A percentile compares a stretch with the other conserved stretches of the same genome.
Evolutionary conservation across 2,329 filamentous ascomycete species (phyloP).

Genomic region (Dendrostoma leiphaemia): DNA sequence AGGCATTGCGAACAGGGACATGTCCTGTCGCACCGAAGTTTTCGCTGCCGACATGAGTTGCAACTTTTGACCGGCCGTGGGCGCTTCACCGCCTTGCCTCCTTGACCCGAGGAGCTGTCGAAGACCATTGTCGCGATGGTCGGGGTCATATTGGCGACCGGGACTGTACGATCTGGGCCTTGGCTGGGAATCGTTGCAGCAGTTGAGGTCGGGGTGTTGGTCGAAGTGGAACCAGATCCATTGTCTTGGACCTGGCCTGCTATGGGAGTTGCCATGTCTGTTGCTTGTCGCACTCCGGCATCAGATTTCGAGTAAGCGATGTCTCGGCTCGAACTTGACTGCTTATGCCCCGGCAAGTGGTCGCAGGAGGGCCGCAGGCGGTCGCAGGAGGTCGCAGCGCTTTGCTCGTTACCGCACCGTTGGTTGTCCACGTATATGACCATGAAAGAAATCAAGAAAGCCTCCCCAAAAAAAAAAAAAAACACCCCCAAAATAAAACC

Average conservation of each 20-base stretch:
- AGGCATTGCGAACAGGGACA: constrained; percentile 57
- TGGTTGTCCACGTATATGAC: too few species aligned
- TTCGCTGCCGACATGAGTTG: constrained; percentile 56
- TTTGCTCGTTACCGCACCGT: neutral
- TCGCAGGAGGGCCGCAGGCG: neutral
- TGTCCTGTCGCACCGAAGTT: constrained; percentile 55
- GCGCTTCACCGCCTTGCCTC: constrained; percentile 44
- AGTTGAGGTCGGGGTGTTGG: constrained; percentile 10
- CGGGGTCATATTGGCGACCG: constrained; percentile 17
- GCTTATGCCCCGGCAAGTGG: neutral
- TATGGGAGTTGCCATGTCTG: constrained; percentile 15
- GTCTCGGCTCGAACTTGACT: too few species aligned
- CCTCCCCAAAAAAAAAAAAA: too few species aligned
- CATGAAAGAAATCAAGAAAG: too few species aligned
- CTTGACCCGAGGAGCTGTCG: constrained; percentile 14
- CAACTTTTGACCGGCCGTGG: constrained; percentile 56
- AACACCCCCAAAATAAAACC: too few species aligned
- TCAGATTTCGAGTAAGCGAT: constrained; percentile 3
- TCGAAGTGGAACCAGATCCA: constrained; percentile 13
- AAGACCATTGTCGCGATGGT: constrained; percentile 21
- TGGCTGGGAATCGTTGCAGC: constrained; percentile 6
- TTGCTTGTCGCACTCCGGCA: constrained; percentile 9
- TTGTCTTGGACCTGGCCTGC: constrained; percentile 12
- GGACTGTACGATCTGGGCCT: constrained; percentile 9
- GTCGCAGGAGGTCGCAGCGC: neutral